Evolutionary conservation across 1,284 basidiomycete genomes (phyloP), one percentile per base, ranked within the genome.

Genomic region (Meira miltonrushii): DNA sequence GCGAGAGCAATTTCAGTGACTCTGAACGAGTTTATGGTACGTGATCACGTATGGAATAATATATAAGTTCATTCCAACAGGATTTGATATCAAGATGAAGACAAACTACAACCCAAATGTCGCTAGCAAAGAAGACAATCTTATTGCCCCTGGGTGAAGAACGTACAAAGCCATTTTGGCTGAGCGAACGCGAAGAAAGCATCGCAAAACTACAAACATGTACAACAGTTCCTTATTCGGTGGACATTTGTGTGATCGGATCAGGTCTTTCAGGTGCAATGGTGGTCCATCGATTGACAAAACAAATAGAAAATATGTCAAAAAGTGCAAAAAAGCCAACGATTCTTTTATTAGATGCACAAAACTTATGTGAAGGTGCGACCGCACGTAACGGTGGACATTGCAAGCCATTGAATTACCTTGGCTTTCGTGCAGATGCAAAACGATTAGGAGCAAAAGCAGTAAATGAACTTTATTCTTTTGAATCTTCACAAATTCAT

Each of bases 371-470:
- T 13, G 47, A 50, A 50, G 13, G n/a, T 15, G 47, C 47, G 6
- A 50, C 47, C 10, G 47, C 47, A 15, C 47, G 47, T 15, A 50
- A 50, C n/a, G 47, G 47, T 50, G 47, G 47, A 15, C 47, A 50
- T 37, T 50, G 47, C 13, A 50, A 50, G 13, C 47, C 47, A 37
- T 37, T 50, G 13, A 50, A 13, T 25, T 50, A 50, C 13, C 47
- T 50, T 25, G 47, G 47, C 6, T 50, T 50, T 37, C 3, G 47
- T 5, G 2, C 15, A 4, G 47, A 50, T 15, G 3, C 21, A 50
- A 37, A 15, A 15, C 3, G 21, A 37, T 21, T n/a, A 15, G 47
- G 47, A 25, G 3, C 47, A 25, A 50, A 50, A 15, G 13, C 21
- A 25, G 47, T 37, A 4, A 37, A 50, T 13, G n/a, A 50, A 4